A percentile compares a stretch with the other conserved stretches of the same genome.
Conservation (phyloP, 2,329 filamentous ascomycete genomes). For the Fusarium mundagurra region DNA sequence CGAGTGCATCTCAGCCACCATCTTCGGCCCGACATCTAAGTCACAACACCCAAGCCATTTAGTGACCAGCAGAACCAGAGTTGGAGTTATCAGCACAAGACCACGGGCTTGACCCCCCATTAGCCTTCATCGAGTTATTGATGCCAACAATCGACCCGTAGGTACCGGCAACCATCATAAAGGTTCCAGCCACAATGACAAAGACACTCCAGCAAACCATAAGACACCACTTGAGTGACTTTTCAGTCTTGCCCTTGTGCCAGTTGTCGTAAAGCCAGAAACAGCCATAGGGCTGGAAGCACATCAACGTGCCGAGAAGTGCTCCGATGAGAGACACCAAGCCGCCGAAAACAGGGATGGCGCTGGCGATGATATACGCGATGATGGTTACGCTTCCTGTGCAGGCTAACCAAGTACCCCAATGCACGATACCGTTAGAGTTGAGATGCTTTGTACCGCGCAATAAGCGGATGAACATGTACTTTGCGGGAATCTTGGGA, state of each 20-base stretch:
- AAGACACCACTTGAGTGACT: conserved; percentile 8
- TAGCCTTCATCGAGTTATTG: conserved; percentile 47
- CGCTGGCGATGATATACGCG: conserved; percentile 43
- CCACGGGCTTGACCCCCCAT: conserved; percentile 51
- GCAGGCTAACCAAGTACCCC: conserved; percentile 46
- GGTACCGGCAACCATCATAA: conserved; percentile 56
- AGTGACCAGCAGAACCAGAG: conserved; percentile 26
- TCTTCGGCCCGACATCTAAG: neutral
- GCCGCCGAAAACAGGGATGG: conserved; percentile 40
- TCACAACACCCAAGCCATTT: neutral
- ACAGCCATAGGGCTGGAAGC: conserved; percentile 44
- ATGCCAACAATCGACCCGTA: conserved; percentile 54
- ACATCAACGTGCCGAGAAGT: conserved; percentile 43
- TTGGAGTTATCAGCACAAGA: conserved; percentile 57
- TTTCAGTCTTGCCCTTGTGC: conserved; percentile 12
- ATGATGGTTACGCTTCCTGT: conserved; percentile 38
- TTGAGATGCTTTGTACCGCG: conserved; percentile 45
- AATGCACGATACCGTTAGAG: conserved; percentile 44
- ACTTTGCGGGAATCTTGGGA: conserved; percentile 24
- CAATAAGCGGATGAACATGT: conserved; percentile 31
- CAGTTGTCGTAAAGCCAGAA: conserved; percentile 46
- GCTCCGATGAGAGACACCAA: conserved; percentile 45
- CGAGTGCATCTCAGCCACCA: neutral
- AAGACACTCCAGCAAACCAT: conserved; percentile 27
- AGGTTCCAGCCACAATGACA: conserved; percentile 39